Evolutionary conservation across 2,329 filamentous ascomycete genomes (phyloP).

Genomic region (Hirsutella thompsonii): DNA sequence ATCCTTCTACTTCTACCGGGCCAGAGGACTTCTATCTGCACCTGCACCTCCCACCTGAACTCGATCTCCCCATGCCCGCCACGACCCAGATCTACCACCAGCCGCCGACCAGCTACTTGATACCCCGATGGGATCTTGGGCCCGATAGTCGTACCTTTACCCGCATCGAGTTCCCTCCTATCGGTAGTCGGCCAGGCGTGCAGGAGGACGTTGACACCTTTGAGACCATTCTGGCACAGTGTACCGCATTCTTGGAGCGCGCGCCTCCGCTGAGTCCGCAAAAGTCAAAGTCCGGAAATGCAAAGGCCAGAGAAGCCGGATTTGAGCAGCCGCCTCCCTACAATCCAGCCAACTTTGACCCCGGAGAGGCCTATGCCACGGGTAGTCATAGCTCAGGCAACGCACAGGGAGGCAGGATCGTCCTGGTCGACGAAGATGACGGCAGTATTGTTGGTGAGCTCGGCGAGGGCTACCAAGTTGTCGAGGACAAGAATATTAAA

Average conservation of each 20-base stretch:
- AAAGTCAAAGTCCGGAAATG: slow-evolving; percentile 2
- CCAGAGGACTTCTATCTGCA: slow-evolving; percentile 96
- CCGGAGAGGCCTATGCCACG: slow-evolving; percentile 64
- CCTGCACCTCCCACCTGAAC: slow-evolving; percentile 83
- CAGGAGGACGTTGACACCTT: slow-evolving; percentile 95
- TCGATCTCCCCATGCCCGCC: slow-evolving; percentile 84
- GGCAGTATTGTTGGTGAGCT: slow-evolving; percentile 91
- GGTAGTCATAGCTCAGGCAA: slow-evolving; percentile 40
- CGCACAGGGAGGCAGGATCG: slow-evolving; percentile 60
- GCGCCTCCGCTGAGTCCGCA: slow-evolving; percentile 45
- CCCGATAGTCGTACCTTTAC: slow-evolving; percentile 85
- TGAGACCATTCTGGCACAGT: slow-evolving; percentile 95
- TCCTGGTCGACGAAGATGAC: slow-evolving; percentile 90
- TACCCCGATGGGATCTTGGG: slow-evolving; percentile 88
- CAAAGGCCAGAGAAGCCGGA: slow-evolving; percentile 26
- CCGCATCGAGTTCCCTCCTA: slow-evolving; percentile 73
- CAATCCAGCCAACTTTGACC: slow-evolving; percentile 69
- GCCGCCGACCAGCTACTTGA: slow-evolving; percentile 82
- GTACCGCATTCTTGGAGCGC: slow-evolving; percentile 86
- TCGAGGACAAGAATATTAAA: slow-evolving; percentile 63
- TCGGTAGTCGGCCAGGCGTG: slow-evolving; percentile 57
- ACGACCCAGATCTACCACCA: slow-evolving; percentile 97
- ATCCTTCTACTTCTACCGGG: slow-evolving; percentile 37
- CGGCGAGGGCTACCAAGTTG: slow-evolving; percentile 65
- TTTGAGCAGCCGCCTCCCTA: slow-evolving; percentile 47